Conservation (phyloP, 2,329 filamentous ascomycete species). For the Onygenales sp. region DNA sequence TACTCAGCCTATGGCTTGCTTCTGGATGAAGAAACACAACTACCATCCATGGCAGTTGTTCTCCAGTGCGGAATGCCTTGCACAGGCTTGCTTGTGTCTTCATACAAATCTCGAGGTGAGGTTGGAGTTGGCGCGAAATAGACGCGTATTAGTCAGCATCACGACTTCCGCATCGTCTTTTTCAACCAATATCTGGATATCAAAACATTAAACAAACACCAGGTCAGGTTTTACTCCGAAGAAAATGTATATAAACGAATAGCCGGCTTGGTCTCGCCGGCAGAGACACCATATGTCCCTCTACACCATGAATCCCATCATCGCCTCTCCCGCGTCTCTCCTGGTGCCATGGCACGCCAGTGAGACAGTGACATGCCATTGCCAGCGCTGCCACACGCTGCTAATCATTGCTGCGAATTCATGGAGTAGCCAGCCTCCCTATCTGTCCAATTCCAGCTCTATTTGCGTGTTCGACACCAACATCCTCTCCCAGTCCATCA, state of each 20-base stretch:
- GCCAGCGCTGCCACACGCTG: background rate
- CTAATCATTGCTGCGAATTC: background rate
- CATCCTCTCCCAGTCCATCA: background rate
- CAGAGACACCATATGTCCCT: too few relatives aligned
- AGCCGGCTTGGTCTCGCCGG: too few relatives aligned
- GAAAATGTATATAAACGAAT: too few relatives aligned
- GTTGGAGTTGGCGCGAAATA: background rate
- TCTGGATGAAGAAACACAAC: too few relatives aligned
- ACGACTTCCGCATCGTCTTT: background rate
- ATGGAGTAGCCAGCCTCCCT: background rate
- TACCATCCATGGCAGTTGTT: too few relatives aligned
- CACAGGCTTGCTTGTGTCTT: too few relatives aligned
- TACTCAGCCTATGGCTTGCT: too few relatives aligned
- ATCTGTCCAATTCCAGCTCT: background rate
- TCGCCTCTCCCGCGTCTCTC: background rate
- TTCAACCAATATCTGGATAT: background rate
- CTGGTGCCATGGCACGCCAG: background rate
- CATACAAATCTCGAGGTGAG: background rate
- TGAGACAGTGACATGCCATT: background rate
- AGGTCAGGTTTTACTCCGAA: too few relatives aligned
- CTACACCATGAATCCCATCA: background rate
- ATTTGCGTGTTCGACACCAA: background rate
- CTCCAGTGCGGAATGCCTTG: background rate
- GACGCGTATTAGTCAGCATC: constrained; percentile 2
- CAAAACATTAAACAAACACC: too few relatives aligned